Evolutionary conservation across 176 grass and related monocot genomes (phyloP), one percentile per base, ranked within the genome.

Genomic region (Secale cereale): DNA sequence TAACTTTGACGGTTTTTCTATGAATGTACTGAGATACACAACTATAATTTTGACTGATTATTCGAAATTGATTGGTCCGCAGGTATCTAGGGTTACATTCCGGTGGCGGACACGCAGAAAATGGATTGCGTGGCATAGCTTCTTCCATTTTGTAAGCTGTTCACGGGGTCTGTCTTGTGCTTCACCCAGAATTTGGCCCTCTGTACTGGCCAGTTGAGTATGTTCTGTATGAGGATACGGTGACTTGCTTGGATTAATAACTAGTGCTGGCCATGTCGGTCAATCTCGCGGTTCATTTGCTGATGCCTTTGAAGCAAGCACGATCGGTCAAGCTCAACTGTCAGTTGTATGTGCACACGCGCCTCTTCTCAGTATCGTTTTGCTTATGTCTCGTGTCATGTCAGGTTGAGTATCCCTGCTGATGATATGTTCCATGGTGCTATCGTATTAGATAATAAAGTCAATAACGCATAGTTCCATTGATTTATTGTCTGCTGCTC

Each of bases 201-300:
- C 46, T 56, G 52, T 0, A 56, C 52, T 0, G 19, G 17, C 0
- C 17, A 56, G 0, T 0, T 56, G 52, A 20, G 52, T 56, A 56
- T 56, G 52, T 56, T 56, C 6, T 20, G 52, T 22, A 0, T 0
- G 46, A 50, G 46, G 15, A 50, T 5, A 54, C 50, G 1, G 52
- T 56, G 2, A 56, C 19, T 56, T 56, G 52, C 17, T 56, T 56
- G 17, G 17, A 20, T 56, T 54, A 20, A 54, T 54, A 8, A 7
- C 20, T 54, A 20, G 16, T 19, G 17, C 0, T 56, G 52, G 50
- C 2, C 52, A 56, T 8, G 52, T 56, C 52, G 0, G 17, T 56
- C 52, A 20, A 17, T 22, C 50, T 54, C 3, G 19, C 52, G 52
- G 6, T 20, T 56, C 52, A 56, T 22, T 56, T 56, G 19, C 0